Percentiles rank a stretch among this genome's conserved stretches.
Conservation (phyloP, 192 early-diverging fungal genomes). For the Jimgerdemannia lactiflua region DNA sequence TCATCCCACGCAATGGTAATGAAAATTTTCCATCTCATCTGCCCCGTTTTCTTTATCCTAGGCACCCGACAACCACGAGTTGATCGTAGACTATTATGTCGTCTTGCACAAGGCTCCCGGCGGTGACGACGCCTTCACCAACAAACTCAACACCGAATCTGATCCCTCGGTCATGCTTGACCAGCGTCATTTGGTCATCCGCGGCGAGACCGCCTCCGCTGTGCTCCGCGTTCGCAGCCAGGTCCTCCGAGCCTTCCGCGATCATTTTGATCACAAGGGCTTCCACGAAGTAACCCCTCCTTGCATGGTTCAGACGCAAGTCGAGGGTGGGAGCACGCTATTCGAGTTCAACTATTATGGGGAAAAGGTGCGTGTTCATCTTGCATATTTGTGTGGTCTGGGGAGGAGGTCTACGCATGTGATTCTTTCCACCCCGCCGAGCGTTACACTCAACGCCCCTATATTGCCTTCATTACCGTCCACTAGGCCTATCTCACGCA, state of each 20-base stretch:
- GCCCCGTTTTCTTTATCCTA: slow-evolving; percentile 2
- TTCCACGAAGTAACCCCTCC: slow-evolving; percentile 96
- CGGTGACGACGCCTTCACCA: slow-evolving; percentile 90
- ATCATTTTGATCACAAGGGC: slow-evolving; percentile 78
- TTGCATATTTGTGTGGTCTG: background rate
- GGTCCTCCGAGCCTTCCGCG: slow-evolving; percentile 93
- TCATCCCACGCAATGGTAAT: too few relatives aligned
- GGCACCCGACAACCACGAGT: slow-evolving; percentile 97
- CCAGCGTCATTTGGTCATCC: slow-evolving; percentile 96
- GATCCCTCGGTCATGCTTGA: slow-evolving; percentile 86
- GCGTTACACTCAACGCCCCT: background rate
- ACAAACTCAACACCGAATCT: slow-evolving; percentile 87
- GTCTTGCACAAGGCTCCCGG: slow-evolving; percentile 90
- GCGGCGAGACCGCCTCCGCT: slow-evolving; percentile 84
- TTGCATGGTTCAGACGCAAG: slow-evolving; percentile 98
- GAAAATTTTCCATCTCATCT: too few relatives aligned
- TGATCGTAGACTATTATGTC: slow-evolving; percentile 95
- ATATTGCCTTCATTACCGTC: background rate
- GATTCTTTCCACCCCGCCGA: too few relatives aligned
- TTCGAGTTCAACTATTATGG: slow-evolving; percentile 98
- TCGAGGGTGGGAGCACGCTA: slow-evolving; percentile 95
- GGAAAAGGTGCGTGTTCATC: slow-evolving; percentile 54
- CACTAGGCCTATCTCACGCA: slow-evolving; percentile 92
- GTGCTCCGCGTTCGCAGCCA: slow-evolving; percentile 84
- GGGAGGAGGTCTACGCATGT: too few relatives aligned